A percentile compares a stretch with the other conserved stretches of the same genome.
Evolutionary conservation across 352 stramenopile genomes (phyloP).

Genomic region (Globisporangium ultimum): DNA sequence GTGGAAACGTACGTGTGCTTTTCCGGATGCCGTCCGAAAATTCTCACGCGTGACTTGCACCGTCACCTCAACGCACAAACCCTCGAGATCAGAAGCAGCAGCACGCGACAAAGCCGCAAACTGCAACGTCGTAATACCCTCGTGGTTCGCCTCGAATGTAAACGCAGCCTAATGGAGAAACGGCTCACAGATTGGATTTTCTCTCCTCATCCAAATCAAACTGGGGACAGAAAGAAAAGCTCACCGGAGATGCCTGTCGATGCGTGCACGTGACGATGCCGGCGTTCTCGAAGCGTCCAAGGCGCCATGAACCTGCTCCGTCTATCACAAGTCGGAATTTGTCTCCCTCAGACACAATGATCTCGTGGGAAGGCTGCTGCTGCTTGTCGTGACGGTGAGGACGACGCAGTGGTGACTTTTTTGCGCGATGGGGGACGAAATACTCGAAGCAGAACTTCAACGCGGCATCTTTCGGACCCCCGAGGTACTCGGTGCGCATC

Average conservation of each 20-base stretch:
- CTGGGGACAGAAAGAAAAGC: not conserved
- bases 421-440: not conserved
- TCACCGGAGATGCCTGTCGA: not conserved
- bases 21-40: conserved; percentile 1
- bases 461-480: not conserved
- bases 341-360: not conserved
- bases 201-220: not conserved
- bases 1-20: conserved; percentile 4
- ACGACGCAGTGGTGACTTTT: too few species aligned
- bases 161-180: not conserved
- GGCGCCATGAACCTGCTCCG: not conserved
- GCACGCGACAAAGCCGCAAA: not conserved
- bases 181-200: not conserved
- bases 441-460: conserved; percentile 1
- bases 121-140: not conserved
- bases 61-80: not conserved
- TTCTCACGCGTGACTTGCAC: conserved; percentile 3
- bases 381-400: too few species aligned
- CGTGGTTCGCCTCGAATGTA: not conserved
- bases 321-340: not conserved
- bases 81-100: not conserved
- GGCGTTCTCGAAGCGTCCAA: not conserved
- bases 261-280: not conserved
- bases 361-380: not conserved
- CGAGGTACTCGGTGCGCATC: not conserved